These are phyloP conservation scores for Aspergillus hancockii DNA, from an alignment of 495 filamentous ascomycete genomes.

Conservation along the genomic window DNA sequence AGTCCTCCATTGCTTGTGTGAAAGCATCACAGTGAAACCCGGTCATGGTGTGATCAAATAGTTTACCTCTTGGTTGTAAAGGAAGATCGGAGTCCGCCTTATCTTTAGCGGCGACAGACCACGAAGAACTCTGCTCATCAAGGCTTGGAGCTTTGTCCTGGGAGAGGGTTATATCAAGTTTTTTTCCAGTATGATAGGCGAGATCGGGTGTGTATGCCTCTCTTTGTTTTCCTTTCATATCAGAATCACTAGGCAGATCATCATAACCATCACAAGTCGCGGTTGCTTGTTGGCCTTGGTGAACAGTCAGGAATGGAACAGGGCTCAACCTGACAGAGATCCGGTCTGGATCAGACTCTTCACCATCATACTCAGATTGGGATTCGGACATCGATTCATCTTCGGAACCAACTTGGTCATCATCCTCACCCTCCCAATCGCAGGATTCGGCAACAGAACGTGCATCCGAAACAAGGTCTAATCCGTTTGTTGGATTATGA, in stretches of 20 bases:
- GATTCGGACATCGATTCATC: constrained; percentile 10
- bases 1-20: neutral
- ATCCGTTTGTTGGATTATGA: constrained; percentile 7
- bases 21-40: constrained; percentile 2
- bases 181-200: neutral
- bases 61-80: constrained; percentile 10
- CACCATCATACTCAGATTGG: constrained; percentile 11
- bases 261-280: neutral
- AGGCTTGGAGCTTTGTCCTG: neutral
- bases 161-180: neutral
- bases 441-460: constrained; percentile 7
- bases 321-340: constrained; percentile 5
- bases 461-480: neutral
- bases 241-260: neutral
- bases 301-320: neutral
- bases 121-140: neutral
- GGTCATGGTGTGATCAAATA: constrained; percentile 14
- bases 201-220: neutral
- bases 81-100: neutral
- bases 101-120: neutral
- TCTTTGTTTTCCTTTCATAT: neutral
- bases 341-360: constrained; percentile 12
- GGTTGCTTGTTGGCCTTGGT: neutral
- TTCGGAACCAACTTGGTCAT: constrained; percentile 13
- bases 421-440: constrained; percentile 13